phyloP scores from a whole-genome alignment of 2,329 filamentous ascomycete species.

The Dissoconium aciculare region DNA sequence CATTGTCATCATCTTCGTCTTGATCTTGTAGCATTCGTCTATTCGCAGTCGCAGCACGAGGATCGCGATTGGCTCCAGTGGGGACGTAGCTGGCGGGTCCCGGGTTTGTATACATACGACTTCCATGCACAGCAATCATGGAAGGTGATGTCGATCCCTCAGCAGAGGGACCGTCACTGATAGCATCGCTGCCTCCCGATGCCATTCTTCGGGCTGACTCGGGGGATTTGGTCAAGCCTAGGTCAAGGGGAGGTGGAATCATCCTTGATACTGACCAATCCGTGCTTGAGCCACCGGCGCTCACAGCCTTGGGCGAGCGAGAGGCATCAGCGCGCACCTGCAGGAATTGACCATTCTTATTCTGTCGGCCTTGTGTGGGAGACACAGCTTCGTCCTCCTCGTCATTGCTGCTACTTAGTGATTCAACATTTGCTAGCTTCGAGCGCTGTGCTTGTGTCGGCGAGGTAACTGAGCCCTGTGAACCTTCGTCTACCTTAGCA shows the following conservation, averaged over 20 bases:
- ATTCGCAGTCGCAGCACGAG: not conserved
- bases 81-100: not conserved
- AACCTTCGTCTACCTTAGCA: not conserved
- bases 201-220: no score
- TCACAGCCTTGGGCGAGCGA: conserved; percentile 19
- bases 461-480: no score
- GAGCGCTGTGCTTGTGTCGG: not conserved
- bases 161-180: not conserved
- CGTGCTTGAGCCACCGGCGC: conserved; percentile 6
- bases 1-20: not conserved
- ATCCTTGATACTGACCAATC: conserved; percentile 1
- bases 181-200: not conserved
- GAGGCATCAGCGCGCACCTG: no score
- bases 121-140: no score
- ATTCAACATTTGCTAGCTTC: not conserved
- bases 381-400: no score
- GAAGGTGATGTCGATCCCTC: not conserved
- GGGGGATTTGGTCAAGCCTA: not conserved
- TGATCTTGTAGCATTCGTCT: not conserved
- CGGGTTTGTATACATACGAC: no score
- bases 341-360: no score
- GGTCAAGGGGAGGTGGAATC: not conserved
- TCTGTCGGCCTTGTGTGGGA: no score
- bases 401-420: conserved; percentile 7
- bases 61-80: not conserved